These are phyloP conservation scores for Dryas octopetala DNA, from an alignment of 306 rosid genomes.

Conservation along the genomic window DNA sequence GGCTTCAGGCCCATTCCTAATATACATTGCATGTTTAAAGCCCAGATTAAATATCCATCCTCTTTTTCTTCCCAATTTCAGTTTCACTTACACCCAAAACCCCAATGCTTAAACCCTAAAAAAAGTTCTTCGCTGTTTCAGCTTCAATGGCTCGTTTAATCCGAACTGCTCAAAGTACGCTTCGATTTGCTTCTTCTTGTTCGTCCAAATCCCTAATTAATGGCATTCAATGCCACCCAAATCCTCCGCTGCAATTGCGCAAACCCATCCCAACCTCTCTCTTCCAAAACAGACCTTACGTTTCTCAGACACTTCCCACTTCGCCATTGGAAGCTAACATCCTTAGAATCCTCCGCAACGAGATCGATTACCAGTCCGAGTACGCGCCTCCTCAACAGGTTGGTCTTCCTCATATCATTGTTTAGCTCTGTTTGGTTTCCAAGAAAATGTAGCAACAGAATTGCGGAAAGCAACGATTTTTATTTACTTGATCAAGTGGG, in stretches of 20 bases:
- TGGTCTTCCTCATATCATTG: not conserved
- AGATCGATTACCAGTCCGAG: conserved; percentile 52
- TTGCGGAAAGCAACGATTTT: not conserved
- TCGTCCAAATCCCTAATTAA: conserved; percentile 2
- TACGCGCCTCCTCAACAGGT: conserved; percentile 80
- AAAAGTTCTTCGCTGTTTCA: not conserved
- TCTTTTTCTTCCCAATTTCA: not conserved
- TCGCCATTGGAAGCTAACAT: conserved; percentile 74
- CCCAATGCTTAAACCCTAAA: conserved; percentile 29
- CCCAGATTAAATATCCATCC: not conserved
- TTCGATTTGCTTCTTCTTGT: conserved; percentile 19
- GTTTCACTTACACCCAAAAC: not conserved
- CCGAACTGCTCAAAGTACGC: conserved; percentile 37
- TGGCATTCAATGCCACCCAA: conserved; percentile 4
- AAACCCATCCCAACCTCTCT: conserved; percentile 15
- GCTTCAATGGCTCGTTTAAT: conserved; percentile 45
- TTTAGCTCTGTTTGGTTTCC: conserved; percentile 2
- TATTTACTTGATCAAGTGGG: not conserved
- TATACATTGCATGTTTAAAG: too few relatives aligned
- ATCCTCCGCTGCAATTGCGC: conserved; percentile 11
- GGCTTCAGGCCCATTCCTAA: too few relatives aligned
- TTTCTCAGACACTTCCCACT: conserved; percentile 34
- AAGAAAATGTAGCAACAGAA: not conserved
- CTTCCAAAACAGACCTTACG: conserved; percentile 26
- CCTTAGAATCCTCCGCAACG: conserved; percentile 60